These are phyloP conservation scores for Akanthomyces uredinophilus DNA, from an alignment of 2,329 filamentous ascomycete genomes.

Conservation along the genomic window DNA sequence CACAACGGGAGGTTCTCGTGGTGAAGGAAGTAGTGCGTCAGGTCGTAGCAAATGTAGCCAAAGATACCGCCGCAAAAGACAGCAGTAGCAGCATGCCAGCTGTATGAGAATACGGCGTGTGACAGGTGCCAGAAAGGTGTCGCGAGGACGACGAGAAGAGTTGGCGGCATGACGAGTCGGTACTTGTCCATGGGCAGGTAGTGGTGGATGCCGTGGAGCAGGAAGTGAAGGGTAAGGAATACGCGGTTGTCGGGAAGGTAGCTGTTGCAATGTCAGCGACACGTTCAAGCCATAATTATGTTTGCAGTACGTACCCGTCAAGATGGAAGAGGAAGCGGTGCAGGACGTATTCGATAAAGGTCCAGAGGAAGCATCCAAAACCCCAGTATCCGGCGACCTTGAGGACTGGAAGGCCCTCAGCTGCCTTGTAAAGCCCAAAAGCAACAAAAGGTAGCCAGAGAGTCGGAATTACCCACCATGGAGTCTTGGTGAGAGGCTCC, in stretches of 20 bases:
- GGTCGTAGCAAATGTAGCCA: slow-evolving; percentile 91
- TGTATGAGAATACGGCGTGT: slow-evolving; percentile 72
- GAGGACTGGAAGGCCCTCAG: slow-evolving; percentile 49
- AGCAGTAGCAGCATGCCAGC: slow-evolving; percentile 75
- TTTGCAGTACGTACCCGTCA: slow-evolving; percentile 62
- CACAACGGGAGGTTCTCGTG: slow-evolving; percentile 86
- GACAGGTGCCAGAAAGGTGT: slow-evolving; percentile 90
- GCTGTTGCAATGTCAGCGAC: slow-evolving; percentile 41
- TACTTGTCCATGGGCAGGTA: slow-evolving; percentile 99
- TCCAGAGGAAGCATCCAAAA: slow-evolving; percentile 75
- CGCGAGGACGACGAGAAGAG: slow-evolving; percentile 77
- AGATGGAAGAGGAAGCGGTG: slow-evolving; percentile 93
- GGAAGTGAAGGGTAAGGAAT: slow-evolving; percentile 81
- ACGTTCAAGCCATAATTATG: not conserved
- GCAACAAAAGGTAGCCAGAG: slow-evolving; percentile 78
- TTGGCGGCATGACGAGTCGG: slow-evolving; percentile 92
- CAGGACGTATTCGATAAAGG: slow-evolving; percentile 79
- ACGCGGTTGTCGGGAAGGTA: slow-evolving; percentile 87
- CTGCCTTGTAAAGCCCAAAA: slow-evolving; percentile 66
- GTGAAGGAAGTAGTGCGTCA: slow-evolving; percentile 98
- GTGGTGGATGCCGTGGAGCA: slow-evolving; percentile 95
- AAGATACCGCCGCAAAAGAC: slow-evolving; percentile 89
- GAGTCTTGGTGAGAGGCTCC: slow-evolving; percentile 92
- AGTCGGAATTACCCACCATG: slow-evolving; percentile 85
- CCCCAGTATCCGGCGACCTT: slow-evolving; percentile 58